phyloP scores from a whole-genome alignment of 106 monocot genomes.

The Phalaenopsis aphrodite region DNA sequence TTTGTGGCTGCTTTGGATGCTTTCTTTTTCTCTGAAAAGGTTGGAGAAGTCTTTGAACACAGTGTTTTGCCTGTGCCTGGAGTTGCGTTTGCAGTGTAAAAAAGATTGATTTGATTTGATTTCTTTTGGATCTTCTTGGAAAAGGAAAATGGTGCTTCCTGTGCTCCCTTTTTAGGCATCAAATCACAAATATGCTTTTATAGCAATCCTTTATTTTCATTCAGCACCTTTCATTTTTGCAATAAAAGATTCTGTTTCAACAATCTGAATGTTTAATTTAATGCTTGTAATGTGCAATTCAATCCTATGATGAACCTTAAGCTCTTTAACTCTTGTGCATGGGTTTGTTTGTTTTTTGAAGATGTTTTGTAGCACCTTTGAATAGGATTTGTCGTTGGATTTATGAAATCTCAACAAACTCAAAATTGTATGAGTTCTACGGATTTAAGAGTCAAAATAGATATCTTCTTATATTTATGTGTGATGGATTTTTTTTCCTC shows the following conservation, averaged over 20 bases:
- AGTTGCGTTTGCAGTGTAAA: conserved; percentile 5
- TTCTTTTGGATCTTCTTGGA: conserved; percentile 6
- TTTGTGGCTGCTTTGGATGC: neutral
- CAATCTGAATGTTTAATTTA: neutral
- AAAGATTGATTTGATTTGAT: conserved; percentile 6
- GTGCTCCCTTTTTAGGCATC: conserved; percentile 4
- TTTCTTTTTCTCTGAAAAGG: neutral
- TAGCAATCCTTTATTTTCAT: neutral
- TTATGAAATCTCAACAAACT: too few relatives aligned
- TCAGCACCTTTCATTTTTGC: neutral
- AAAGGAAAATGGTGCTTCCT: neutral
- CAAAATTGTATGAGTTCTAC: too few relatives aligned
- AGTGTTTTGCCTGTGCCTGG: conserved; percentile 3
- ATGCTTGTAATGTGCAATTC: too few relatives aligned
- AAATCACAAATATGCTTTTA: neutral
- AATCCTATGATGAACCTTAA: too few relatives aligned
- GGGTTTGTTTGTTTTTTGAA: too few relatives aligned
- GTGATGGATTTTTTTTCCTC: too few relatives aligned
- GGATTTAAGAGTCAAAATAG: too few relatives aligned
- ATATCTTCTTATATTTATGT: too few relatives aligned
- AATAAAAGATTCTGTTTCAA: neutral
- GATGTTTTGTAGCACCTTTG: too few relatives aligned
- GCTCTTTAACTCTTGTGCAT: too few relatives aligned
- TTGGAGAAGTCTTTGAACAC: neutral
- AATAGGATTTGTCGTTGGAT: too few relatives aligned